A percentile compares a stretch with the other conserved stretches of the same genome.
phyloP scores from a whole-genome alignment of 1,139 yeast genomes.

The Debaryomyces sp. region DNA sequence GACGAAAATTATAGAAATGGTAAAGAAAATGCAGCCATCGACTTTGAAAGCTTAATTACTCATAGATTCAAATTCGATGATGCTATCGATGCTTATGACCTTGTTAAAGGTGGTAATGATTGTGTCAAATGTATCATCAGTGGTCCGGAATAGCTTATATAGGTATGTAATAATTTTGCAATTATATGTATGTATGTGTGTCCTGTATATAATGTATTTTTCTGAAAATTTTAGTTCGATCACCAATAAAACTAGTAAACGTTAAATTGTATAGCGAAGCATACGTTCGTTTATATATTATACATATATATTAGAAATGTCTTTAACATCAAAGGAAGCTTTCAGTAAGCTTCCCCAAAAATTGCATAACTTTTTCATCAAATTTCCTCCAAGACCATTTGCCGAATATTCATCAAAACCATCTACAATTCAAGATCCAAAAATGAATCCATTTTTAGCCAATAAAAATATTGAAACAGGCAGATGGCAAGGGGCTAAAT shows the following conservation, averaged over 20 bases:
- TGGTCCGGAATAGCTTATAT: slow-evolving; percentile 37
- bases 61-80: slow-evolving; percentile 75
- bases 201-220: neutral
- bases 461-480: slow-evolving; percentile 84
- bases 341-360: slow-evolving; percentile 69
- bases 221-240: slow-evolving; percentile 3
- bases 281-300: neutral
- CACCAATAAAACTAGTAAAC: neutral
- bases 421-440: slow-evolving; percentile 63
- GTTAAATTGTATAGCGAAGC: neutral
- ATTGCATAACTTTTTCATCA: slow-evolving; percentile 74
- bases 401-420: slow-evolving; percentile 66
- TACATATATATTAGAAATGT: slow-evolving; percentile 17
- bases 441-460: slow-evolving; percentile 86
- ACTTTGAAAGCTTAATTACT: slow-evolving; percentile 65
- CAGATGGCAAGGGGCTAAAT: slow-evolving; percentile 74
- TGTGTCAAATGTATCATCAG: slow-evolving; percentile 51
- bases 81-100: slow-evolving; percentile 80
- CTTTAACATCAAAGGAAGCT: slow-evolving; percentile 38
- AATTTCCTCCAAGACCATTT: slow-evolving; percentile 87
- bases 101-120: slow-evolving; percentile 52
- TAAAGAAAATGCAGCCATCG: slow-evolving; percentile 49
- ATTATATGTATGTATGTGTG: neutral
- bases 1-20: slow-evolving; percentile 61
- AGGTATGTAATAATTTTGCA: neutral